Evolutionary conservation across 2,329 filamentous ascomycete genomes (phyloP).

Genomic region (Cordyceps javanica): DNA sequence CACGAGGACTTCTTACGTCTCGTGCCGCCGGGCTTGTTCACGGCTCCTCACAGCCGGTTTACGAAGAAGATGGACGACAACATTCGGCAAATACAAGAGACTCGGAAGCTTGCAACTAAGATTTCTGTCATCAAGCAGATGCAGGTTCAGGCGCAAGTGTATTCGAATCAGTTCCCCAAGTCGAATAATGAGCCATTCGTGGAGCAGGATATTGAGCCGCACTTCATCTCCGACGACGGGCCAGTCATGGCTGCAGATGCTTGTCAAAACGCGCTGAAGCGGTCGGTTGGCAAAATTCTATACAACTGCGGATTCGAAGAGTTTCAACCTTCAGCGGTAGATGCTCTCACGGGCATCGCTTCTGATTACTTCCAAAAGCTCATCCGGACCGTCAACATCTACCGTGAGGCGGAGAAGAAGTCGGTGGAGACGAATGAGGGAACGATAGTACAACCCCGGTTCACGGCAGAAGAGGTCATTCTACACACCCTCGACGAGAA

Average conservation of each 20-base stretch:
- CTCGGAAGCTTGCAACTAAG: slow-evolving; percentile 89
- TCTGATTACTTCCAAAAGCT: slow-evolving; percentile 86
- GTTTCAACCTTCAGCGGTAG: slow-evolving; percentile 88
- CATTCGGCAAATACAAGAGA: slow-evolving; percentile 93
- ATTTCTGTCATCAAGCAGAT: slow-evolving; percentile 99
- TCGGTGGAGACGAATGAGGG: slow-evolving; percentile 42
- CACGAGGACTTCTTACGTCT: slow-evolving; percentile 78
- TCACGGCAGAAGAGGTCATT: slow-evolving; percentile 77
- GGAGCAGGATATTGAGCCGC: slow-evolving; percentile 80
- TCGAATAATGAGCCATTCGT: slow-evolving; percentile 85
- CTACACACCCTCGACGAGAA: slow-evolving; percentile 81
- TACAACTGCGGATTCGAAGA: slow-evolving; percentile 97
- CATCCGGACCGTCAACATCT: slow-evolving; percentile 70
- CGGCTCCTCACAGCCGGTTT: slow-evolving; percentile 66
- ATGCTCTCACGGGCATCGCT: slow-evolving; percentile 83
- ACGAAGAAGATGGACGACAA: slow-evolving; percentile 81
- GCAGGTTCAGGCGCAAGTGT: slow-evolving; percentile 97
- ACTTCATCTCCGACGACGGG: slow-evolving; percentile 82
- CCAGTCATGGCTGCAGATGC: slow-evolving; percentile 80
- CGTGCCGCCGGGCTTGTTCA: slow-evolving; percentile 69
- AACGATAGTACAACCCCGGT: slow-evolving; percentile 53
- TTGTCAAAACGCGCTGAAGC: slow-evolving; percentile 77
- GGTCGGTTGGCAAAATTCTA: slow-evolving; percentile 89
- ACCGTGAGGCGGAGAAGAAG: slow-evolving; percentile 76
- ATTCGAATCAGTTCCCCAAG: slow-evolving; percentile 97